Evolutionary conservation across 2,329 filamentous ascomycete genomes (phyloP), one percentile per base, ranked within the genome.

Genomic region (Fusarium sp.): DNA sequence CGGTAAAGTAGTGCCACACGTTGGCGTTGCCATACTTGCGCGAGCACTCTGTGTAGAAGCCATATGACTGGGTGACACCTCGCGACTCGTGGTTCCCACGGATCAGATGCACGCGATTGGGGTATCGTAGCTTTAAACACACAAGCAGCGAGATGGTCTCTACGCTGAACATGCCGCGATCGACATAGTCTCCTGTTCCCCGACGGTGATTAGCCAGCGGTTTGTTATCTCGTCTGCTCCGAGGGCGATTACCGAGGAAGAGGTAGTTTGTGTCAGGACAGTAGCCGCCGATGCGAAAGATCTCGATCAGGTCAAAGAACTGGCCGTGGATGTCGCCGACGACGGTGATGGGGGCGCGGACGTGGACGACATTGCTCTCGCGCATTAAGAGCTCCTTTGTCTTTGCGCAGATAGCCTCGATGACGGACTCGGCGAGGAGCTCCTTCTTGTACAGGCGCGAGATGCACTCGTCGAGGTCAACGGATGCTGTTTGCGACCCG

Each of bases 1-100:
- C 96, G 75, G 96, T 99, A 81, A 99, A 99, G 83, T 98, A 96
- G 84, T 99, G 96, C 96, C 96, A 99, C 24, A 99, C 96, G 79
- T 96, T 98, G 73, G 96, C 95, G 80, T 98, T 98, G 81, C 96
- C 96, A 84, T 99, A 99, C 84, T 99, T 99, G 76, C 96, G 92
- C 22, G 93, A 95, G 84, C 96, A 99, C 82, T 99, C 96, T 24
- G 96, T 98, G 82, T 99, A 99, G 85, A 99, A 99, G 66, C 96
- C 96, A 84, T 99, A 99, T 31, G 96, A 98, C 84, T 99, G 96
- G 12, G 96, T 99, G 62, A 99, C 96, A 79, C 96, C 96, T 78
- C 96, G 92, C 66, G 95, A 98, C 84, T 99, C 96, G 85, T 99
- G 96, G 84, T 99, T 99, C 76, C 96, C 96, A 78, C 96, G 93